Evolutionary conservation across 75 land plant genomes (phyloP).

Genomic region (Isoetes taiwanensis): DNA sequence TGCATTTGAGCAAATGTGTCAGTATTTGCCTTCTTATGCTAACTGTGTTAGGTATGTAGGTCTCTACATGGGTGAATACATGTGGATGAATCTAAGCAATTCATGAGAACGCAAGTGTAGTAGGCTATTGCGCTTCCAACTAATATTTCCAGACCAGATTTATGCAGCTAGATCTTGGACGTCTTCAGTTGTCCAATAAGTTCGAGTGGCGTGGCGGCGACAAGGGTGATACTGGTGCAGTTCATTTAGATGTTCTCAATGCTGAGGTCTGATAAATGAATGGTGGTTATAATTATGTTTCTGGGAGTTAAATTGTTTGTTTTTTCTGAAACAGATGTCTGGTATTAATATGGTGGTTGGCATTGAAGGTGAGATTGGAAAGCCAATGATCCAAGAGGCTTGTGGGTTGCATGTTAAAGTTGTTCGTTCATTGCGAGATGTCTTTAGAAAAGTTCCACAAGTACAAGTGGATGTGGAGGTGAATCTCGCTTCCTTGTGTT

Average conservation of each 20-base stretch:
- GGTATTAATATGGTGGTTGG: constrained; percentile 94
- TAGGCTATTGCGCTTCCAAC: no score
- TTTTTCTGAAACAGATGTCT: constrained; percentile 40
- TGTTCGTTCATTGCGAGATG: constrained; percentile 77
- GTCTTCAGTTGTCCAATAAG: constrained; percentile 47
- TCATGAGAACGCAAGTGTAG: no score
- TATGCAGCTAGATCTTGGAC: constrained; percentile 93
- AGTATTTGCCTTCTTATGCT: no score
- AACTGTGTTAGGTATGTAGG: no score
- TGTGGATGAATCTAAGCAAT: no score
- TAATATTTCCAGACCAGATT: no score
- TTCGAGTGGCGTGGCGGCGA: constrained; percentile 76
- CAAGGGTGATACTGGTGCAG: constrained; percentile 62
- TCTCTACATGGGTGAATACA: no score
- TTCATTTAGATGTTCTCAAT: constrained; percentile 82
- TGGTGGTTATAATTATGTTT: not conserved
- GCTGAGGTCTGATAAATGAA: constrained; percentile 59
- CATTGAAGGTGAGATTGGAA: constrained; percentile 52
- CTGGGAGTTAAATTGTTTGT: not conserved
- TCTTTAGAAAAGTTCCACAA: constrained; percentile 85
- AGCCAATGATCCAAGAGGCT: constrained; percentile 75
- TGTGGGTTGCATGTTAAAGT: constrained; percentile 54
- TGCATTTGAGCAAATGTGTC: no score
- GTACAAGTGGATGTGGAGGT: constrained; percentile 79
- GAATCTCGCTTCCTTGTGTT: not conserved